Evolutionary conservation across 805 yeast species (phyloP).

Genomic region (Myxozyma mucilagina): DNA sequence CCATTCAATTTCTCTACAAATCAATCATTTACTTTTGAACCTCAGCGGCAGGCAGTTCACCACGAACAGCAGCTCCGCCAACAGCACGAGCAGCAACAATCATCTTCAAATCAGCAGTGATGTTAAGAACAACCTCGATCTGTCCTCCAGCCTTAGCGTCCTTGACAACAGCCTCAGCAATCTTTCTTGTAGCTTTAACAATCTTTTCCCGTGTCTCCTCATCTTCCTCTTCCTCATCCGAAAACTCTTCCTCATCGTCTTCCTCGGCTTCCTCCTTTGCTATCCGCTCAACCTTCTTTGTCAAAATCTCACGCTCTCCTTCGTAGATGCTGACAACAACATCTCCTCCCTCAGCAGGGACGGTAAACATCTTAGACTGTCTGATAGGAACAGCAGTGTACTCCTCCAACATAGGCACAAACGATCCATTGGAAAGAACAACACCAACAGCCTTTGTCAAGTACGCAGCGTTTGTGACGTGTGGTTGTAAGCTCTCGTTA

Average conservation of each 20-base stretch:
- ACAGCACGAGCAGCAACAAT: slow-evolving; percentile 55
- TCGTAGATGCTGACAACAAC: slow-evolving; percentile 75
- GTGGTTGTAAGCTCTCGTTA: slow-evolving; percentile 73
- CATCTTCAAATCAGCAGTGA: slow-evolving; percentile 63
- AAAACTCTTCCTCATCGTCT: slow-evolving; percentile 44
- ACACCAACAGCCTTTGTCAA: slow-evolving; percentile 81
- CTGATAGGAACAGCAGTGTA: slow-evolving; percentile 92
- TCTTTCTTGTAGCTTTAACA: slow-evolving; percentile 67
- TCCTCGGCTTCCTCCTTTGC: slow-evolving; percentile 57
- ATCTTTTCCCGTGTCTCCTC: slow-evolving; percentile 86
- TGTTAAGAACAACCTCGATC: slow-evolving; percentile 64
- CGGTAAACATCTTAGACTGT: slow-evolving; percentile 64
- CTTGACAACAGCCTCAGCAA: slow-evolving; percentile 77
- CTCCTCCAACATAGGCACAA: slow-evolving; percentile 69
- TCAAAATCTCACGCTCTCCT: slow-evolving; percentile 81
- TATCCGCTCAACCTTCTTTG: slow-evolving; percentile 69
- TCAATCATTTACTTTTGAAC: slow-evolving; percentile 5
- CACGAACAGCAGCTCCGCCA: slow-evolving; percentile 30
- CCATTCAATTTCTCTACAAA: neutral
- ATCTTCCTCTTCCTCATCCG: slow-evolving; percentile 52
- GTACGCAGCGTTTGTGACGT: slow-evolving; percentile 86
- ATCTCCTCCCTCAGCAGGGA: slow-evolving; percentile 58
- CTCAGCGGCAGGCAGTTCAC: slow-evolving; percentile 13
- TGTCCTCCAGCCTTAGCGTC: slow-evolving; percentile 64
- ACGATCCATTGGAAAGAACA: slow-evolving; percentile 60